Conservation (phyloP, 1,284 basidiomycete genomes). For the Trichosporon asahii region DNA sequence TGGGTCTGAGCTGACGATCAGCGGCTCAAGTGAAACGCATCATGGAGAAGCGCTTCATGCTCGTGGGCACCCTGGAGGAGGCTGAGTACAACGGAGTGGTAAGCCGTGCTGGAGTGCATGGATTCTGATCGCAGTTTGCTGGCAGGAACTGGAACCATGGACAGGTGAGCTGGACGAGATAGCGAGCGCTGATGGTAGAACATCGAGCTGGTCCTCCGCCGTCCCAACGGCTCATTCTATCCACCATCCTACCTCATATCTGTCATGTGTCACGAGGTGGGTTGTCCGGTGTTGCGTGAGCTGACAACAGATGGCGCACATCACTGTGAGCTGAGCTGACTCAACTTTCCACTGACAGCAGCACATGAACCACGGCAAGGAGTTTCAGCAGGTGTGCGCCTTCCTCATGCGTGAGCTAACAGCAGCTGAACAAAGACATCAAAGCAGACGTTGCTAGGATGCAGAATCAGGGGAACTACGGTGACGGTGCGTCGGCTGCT, state of each 20-base stretch:
- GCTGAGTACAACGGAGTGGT: conserved; percentile 48
- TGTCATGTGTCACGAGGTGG: conserved; percentile 52
- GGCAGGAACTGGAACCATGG: conserved; percentile 53
- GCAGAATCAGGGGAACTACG: conserved; percentile 46
- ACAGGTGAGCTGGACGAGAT: conserved; percentile 31
- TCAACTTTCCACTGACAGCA: conserved; percentile 17
- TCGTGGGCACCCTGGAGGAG: conserved; percentile 48
- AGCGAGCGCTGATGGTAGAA: conserved; percentile 11
- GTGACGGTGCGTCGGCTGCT: conserved; percentile 39
- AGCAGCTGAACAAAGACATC: conserved; percentile 45
- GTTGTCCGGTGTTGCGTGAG: neutral
- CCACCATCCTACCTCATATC: conserved; percentile 45
- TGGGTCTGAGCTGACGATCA: conserved; percentile 3
- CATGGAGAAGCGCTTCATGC: conserved; percentile 47
- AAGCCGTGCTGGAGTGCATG: conserved; percentile 16
- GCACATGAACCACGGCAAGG: conserved; percentile 52
- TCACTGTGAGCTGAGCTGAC: conserved; percentile 30
- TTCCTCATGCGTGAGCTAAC: conserved; percentile 5
- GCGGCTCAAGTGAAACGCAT: conserved; percentile 45
- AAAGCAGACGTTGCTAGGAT: conserved; percentile 42
- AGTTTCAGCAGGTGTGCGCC: conserved; percentile 43
- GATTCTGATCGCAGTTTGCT: conserved; percentile 37
- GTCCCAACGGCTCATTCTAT: conserved; percentile 45
- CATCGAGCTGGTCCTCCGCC: conserved; percentile 52
- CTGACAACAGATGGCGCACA: conserved; percentile 48